phyloP scores from a whole-genome alignment of 2,329 filamentous ascomycete species.

The Trichophyton schoenleinii region DNA sequence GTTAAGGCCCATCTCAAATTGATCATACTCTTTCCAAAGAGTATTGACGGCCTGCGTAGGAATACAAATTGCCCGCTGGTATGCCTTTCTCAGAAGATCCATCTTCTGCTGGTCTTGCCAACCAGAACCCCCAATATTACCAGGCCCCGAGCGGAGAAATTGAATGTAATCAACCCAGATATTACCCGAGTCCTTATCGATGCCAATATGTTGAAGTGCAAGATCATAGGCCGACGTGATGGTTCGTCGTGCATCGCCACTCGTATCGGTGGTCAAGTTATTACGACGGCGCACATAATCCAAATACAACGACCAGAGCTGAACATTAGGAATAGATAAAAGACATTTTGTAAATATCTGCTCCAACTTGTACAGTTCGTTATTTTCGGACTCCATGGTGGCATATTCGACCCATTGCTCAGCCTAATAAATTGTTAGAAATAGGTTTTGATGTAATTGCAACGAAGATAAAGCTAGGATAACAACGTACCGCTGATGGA shows the following conservation, averaged over 20 bases:
- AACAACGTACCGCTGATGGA: constrained; percentile 67
- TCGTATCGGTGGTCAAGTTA: constrained; percentile 68
- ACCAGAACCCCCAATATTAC: constrained; percentile 65
- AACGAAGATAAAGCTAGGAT: not conserved
- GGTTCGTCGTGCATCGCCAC: constrained; percentile 60
- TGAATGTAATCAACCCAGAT: constrained; percentile 94
- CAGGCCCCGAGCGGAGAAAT: constrained; percentile 80
- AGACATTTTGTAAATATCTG: constrained; percentile 72
- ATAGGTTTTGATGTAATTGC: not conserved
- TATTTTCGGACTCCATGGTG: constrained; percentile 76
- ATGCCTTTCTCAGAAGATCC: constrained; percentile 82
- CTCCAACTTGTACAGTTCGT: constrained; percentile 70
- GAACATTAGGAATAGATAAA: constrained; percentile 65
- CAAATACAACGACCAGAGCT: constrained; percentile 84
- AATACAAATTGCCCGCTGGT: constrained; percentile 76
- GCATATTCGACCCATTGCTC: constrained; percentile 84
- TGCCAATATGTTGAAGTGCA: constrained; percentile 75
- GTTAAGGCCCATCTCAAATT: constrained; percentile 88
- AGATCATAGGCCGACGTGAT: constrained; percentile 85
- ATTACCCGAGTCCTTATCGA: constrained; percentile 77
- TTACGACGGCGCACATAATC: constrained; percentile 90
- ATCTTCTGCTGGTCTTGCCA: constrained; percentile 99
- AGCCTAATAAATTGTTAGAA: constrained; percentile 47
- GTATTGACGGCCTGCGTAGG: constrained; percentile 72
- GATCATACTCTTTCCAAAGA: constrained; percentile 95